phyloP scores from a whole-genome alignment of 768 basidiomycete species.

The Cantharellus cinnabarinus region DNA sequence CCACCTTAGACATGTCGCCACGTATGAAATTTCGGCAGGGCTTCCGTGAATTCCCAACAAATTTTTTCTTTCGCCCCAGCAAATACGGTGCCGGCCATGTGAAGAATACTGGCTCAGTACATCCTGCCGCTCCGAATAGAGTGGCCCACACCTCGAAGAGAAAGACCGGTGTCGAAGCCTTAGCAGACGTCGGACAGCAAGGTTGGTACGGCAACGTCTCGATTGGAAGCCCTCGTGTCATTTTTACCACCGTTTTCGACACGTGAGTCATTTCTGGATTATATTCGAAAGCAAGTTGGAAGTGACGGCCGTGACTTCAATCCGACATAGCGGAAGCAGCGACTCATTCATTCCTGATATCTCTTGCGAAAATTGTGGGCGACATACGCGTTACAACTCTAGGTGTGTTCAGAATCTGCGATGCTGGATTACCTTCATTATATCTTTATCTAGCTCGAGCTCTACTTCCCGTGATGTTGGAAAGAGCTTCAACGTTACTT shows the following conservation, averaged over 20 bases:
- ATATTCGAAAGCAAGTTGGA: not conserved
- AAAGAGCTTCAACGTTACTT: conserved; percentile 18
- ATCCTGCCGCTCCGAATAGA: not conserved
- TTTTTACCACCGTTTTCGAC: conserved; percentile 6
- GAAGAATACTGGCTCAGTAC: not conserved
- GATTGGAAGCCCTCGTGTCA: conserved; percentile 4
- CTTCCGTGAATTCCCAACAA: not conserved
- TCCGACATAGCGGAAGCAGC: conserved; percentile 10
- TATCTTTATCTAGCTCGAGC: conserved; percentile 1
- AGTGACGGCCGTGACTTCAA: not conserved
- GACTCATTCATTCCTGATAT: not conserved
- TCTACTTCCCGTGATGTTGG: conserved; percentile 19
- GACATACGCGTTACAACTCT: conserved; percentile 22
- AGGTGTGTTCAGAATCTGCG: conserved; percentile 6
- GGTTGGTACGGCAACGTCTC: not conserved
- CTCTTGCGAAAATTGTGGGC: conserved; percentile 9
- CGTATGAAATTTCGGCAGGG: not conserved
- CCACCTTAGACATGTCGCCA: not conserved
- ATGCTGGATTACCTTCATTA: not conserved
- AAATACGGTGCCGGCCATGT: not conserved
- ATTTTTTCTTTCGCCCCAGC: not conserved
- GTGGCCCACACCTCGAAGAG: not conserved
- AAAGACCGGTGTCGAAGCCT: not conserved
- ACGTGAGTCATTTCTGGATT: not conserved
- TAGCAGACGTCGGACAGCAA: not conserved